These are phyloP conservation scores for Lachnellula subtilissima DNA, from an alignment of 2,329 filamentous ascomycete genomes.

Conservation along the genomic window DNA sequence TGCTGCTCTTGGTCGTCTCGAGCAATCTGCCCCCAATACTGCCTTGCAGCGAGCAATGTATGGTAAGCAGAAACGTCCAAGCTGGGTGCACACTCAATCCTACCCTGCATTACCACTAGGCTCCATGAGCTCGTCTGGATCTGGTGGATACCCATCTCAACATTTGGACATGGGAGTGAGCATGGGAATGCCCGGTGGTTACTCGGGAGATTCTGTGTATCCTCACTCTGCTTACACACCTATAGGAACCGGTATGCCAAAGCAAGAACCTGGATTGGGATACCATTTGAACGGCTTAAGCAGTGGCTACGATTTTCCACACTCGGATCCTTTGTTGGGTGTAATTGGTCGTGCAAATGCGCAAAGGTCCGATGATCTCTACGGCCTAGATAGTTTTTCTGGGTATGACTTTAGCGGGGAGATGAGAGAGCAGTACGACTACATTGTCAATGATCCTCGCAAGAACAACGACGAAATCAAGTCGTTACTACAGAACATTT, in stretches of 20 bases:
- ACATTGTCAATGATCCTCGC: slow-evolving; percentile 39
- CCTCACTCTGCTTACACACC: neutral
- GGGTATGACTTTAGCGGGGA: slow-evolving; percentile 27
- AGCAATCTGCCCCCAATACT: neutral
- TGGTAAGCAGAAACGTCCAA: slow-evolving; percentile 26
- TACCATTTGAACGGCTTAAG: slow-evolving; percentile 1
- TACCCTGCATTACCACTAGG: too few species aligned
- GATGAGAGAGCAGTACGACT: slow-evolving; percentile 17
- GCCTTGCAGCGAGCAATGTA: slow-evolving; percentile 15
- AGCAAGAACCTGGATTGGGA: neutral
- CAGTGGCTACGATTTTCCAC: neutral
- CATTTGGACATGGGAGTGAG: neutral
- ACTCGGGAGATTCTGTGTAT: slow-evolving; percentile 4
- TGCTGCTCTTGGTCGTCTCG: neutral
- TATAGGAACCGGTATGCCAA: neutral
- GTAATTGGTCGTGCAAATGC: too few species aligned
- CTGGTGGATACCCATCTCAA: neutral
- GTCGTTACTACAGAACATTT: slow-evolving; percentile 65
- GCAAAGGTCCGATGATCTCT: slow-evolving; percentile 21
- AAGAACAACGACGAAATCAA: slow-evolving; percentile 63
- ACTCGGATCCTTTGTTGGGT: too few species aligned
- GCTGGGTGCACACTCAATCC: slow-evolving; percentile 13
- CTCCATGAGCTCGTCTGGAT: slow-evolving; percentile 4
- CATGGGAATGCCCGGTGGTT: neutral
- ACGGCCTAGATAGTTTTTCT: slow-evolving; percentile 32